Conservation (phyloP, 2,329 filamentous ascomycete species). For the Botrytis paeoniae region DNA sequence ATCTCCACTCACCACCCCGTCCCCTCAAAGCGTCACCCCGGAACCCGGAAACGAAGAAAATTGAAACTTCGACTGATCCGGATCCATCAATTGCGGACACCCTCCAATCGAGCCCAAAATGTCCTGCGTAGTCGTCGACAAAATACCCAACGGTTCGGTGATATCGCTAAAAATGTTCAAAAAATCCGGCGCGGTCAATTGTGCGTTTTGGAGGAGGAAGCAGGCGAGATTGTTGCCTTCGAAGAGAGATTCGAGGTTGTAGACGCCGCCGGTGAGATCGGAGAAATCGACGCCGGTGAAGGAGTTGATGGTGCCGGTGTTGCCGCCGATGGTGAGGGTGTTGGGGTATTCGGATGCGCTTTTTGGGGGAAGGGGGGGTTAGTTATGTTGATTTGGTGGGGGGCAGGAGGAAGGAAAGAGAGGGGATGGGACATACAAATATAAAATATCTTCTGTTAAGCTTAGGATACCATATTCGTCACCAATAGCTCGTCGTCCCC, state of each 20-base stretch:
- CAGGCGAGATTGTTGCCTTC: constrained; percentile 49
- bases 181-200: constrained; percentile 44
- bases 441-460: constrained; percentile 42
- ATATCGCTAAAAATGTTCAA: constrained; percentile 41
- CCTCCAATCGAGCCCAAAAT: background rate
- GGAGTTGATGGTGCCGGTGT: constrained; percentile 49
- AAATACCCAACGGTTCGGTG: constrained; percentile 26
- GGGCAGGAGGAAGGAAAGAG: no score
- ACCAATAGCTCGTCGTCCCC: constrained; percentile 32
- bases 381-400: background rate
- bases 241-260: constrained; percentile 43
- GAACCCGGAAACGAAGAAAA: background rate
- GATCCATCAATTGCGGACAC: background rate
- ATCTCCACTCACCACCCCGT: no score
- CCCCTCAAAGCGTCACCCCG: background rate
- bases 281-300: constrained; percentile 47
- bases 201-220: constrained; percentile 43
- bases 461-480: constrained; percentile 42
- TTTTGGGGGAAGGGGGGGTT: background rate
- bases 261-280: constrained; percentile 45
- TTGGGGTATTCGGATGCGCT: constrained; percentile 43
- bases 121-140: background rate
- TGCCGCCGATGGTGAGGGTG: constrained; percentile 47
- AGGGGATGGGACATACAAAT: constrained; percentile 30
- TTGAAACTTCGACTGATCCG: background rate